These are phyloP conservation scores for Aureobasidium sp. DNA, from an alignment of 2,329 filamentous ascomycete genomes.

Conservation along the genomic window DNA sequence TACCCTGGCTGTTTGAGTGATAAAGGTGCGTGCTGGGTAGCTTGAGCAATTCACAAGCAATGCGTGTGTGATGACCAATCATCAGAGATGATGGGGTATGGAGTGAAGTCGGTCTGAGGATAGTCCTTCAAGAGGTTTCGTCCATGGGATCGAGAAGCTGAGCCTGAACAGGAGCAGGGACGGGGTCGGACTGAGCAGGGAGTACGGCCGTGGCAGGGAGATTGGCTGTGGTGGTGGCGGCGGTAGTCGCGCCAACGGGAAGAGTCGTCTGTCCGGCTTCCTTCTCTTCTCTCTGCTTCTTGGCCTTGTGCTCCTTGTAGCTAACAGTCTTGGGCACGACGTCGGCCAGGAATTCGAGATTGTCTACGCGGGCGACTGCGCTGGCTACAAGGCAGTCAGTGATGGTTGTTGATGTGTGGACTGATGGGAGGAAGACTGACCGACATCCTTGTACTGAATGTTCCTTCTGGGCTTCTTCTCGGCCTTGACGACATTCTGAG, in stretches of 20 bases:
- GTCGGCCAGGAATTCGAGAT: conserved; percentile 89
- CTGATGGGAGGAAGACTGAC: conserved; percentile 36
- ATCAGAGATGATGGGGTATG: neutral
- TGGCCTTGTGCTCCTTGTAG: conserved; percentile 68
- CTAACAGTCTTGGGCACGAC: conserved; percentile 79
- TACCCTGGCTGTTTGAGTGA: neutral
- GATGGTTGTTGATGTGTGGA: too few relatives aligned
- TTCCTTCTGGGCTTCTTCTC: conserved; percentile 89
- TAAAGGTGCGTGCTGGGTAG: neutral
- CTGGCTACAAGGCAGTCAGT: conserved; percentile 47
- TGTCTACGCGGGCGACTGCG: conserved; percentile 80
- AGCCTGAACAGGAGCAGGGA: neutral
- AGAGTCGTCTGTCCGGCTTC: conserved; percentile 9
- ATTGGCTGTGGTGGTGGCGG: neutral
- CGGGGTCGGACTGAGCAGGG: neutral
- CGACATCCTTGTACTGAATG: conserved; percentile 91
- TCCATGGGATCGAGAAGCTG: conserved; percentile 7
- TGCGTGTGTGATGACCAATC: too few relatives aligned
- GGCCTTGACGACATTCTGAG: conserved; percentile 78
- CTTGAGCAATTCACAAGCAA: neutral
- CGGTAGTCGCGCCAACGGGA: neutral
- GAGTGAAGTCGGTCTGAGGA: neutral
- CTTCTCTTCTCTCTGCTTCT: conserved; percentile 33
- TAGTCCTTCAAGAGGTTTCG: neutral
- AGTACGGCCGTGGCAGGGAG: neutral